Evolutionary conservation across 371 early-diverging fungal genomes (phyloP).

Genomic region (Syncephalis plumigaleata): DNA sequence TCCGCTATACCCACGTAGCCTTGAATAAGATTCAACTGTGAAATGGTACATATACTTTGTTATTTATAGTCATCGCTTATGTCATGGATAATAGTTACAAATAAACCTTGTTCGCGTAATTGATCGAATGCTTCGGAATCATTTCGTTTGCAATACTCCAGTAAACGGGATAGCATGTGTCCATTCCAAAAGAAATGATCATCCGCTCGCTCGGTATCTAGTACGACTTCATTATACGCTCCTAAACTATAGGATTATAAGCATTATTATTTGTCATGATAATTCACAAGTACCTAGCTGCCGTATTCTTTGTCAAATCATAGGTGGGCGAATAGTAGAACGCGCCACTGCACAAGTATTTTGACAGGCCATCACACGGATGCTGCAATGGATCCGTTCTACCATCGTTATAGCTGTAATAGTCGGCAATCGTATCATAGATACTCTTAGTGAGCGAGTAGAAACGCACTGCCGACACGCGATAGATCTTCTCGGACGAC

Average conservation of each 20-base stretch:
- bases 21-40: slow-evolving; percentile 37
- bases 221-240: slow-evolving; percentile 2
- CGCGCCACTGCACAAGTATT: slow-evolving; percentile 43
- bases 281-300: slow-evolving; percentile 25
- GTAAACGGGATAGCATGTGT: slow-evolving; percentile 53
- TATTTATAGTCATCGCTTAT: not conserved
- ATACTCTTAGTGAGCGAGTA: slow-evolving; percentile 34
- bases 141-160: slow-evolving; percentile 57
- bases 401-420: slow-evolving; percentile 16
- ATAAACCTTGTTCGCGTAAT: slow-evolving; percentile 49
- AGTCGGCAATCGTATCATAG: slow-evolving; percentile 28
- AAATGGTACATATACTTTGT: not conserved
- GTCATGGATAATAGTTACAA: slow-evolving; percentile 20
- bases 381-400: slow-evolving; percentile 20
- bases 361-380: slow-evolving; percentile 38
- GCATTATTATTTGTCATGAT: too few relatives aligned
- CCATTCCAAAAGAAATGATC: slow-evolving; percentile 80
- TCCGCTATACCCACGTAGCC: slow-evolving; percentile 42
- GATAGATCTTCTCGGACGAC: slow-evolving; percentile 35
- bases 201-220: slow-evolving; percentile 22
- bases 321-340: slow-evolving; percentile 63
- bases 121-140: slow-evolving; percentile 32
- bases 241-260: too few relatives aligned
- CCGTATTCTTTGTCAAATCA: slow-evolving; percentile 51
- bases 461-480: slow-evolving; percentile 36